Evolutionary conservation across 495 filamentous ascomycete species (phyloP).

Genomic region (Pyrenula aspistea): DNA sequence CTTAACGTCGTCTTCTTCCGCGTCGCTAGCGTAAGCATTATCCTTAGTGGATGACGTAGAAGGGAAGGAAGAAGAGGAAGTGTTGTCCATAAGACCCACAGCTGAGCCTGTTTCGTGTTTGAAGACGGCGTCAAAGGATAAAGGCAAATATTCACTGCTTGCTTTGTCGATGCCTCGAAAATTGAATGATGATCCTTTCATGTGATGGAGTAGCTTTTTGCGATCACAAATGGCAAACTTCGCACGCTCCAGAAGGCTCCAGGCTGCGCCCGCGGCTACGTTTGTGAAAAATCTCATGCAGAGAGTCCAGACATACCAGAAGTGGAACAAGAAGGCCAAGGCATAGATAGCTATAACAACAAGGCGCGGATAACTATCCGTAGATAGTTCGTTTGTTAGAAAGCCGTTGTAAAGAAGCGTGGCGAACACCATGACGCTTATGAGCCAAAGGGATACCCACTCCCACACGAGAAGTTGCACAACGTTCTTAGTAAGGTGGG

Average conservation of each 20-base stretch:
- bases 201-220: conserved; percentile 1
- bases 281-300: background rate
- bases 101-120: background rate
- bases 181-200: background rate
- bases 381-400: background rate
- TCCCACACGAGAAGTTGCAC: conserved; percentile 1
- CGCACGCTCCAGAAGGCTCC: background rate
- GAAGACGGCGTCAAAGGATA: background rate
- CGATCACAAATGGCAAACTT: background rate
- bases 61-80: background rate
- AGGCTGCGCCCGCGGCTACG: background rate
- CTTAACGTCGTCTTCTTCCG: background rate
- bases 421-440: background rate
- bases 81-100: background rate
- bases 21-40: background rate
- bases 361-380: background rate
- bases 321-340: background rate
- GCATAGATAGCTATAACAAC: background rate
- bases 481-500: background rate
- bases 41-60: background rate
- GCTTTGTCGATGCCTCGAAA: background rate
- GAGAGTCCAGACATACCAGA: conserved; percentile 1
- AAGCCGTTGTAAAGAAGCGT: conserved; percentile 1
- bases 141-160: background rate
- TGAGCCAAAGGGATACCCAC: background rate